These are phyloP conservation scores for Phytophthora megakarya DNA, from an alignment of 352 stramenopile genomes.

Conservation along the genomic window DNA sequence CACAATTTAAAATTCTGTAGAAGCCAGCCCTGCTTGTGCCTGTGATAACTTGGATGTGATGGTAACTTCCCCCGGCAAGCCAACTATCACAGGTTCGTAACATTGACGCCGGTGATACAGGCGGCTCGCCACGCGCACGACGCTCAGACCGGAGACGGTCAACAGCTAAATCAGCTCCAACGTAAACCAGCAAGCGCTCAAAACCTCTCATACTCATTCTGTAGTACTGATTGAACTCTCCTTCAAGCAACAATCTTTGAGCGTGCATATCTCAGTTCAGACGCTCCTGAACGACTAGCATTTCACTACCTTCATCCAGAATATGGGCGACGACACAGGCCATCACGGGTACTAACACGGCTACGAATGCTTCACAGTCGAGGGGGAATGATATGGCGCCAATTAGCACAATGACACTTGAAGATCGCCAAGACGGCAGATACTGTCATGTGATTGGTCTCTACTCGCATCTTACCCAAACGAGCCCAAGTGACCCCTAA, in stretches of 20 bases:
- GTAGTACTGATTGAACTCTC: conserved; percentile 16
- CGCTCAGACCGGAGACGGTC: conserved; percentile 4
- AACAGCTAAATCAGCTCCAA: not conserved
- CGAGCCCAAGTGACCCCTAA: too few relatives aligned
- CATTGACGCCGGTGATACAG: conserved; percentile 8
- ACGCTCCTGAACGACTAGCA: not conserved
- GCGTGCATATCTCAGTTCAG: not conserved
- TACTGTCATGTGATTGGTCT: too few relatives aligned
- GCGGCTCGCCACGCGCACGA: conserved; percentile 1
- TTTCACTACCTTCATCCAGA: too few relatives aligned
- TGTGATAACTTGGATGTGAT: conserved; percentile 18
- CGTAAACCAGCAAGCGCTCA: not conserved
- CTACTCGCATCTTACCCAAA: too few relatives aligned
- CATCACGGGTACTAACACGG: too few relatives aligned
- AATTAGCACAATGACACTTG: too few relatives aligned
- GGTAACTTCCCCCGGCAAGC: conserved; percentile 12
- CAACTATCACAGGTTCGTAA: conserved; percentile 6
- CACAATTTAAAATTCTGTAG: conserved; percentile 4
- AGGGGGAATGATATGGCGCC: too few relatives aligned
- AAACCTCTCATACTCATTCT: conserved; percentile 5
- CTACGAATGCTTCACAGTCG: too few relatives aligned
- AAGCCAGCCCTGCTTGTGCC: conserved; percentile 2
- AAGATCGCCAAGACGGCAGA: too few relatives aligned
- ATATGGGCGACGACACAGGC: too few relatives aligned
- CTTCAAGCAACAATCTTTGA: conserved; percentile 2